Conservation (phyloP, 73 alveolate genomes). For the Urostyla sp. region DNA sequence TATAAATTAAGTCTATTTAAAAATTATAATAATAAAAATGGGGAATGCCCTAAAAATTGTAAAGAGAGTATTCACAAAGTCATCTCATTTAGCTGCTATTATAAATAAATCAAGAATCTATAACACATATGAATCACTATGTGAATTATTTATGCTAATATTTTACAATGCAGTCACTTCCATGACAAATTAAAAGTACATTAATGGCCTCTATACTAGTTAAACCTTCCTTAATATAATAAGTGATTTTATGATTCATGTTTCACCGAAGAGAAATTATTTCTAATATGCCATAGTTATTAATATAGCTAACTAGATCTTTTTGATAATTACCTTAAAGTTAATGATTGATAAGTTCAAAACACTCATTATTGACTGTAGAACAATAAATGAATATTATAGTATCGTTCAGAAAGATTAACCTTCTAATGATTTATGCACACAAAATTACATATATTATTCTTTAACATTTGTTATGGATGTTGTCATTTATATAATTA, state of each 20-base stretch:
- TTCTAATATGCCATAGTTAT: constrained; percentile 15
- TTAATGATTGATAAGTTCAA: neutral
- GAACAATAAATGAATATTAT: constrained; percentile 27
- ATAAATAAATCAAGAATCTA: constrained; percentile 49
- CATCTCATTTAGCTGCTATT: constrained; percentile 45
- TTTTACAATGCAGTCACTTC: constrained; percentile 43
- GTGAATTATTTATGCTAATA: constrained; percentile 1
- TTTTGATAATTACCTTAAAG: neutral
- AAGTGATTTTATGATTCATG: constrained; percentile 39
- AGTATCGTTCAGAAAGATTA: neutral
- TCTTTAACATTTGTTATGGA: constrained; percentile 2
- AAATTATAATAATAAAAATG: neutral
- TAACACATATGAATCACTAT: constrained; percentile 31
- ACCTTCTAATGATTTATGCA: constrained; percentile 1
- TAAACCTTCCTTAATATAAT: constrained; percentile 33
- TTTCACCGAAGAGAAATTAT: constrained; percentile 35
- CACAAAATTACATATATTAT: constrained; percentile 3
- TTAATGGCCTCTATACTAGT: constrained; percentile 3
- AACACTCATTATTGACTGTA: constrained; percentile 23
- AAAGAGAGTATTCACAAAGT: constrained; percentile 12
- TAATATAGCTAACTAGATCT: constrained; percentile 1
- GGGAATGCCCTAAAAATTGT: constrained; percentile 35
- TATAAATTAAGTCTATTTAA: too few species aligned
- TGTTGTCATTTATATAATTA: constrained; percentile 1
- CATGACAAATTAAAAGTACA: constrained; percentile 1